Evolutionary conservation across 2,329 filamentous ascomycete species (phyloP).

Genomic region (Dendryphion nanum): DNA sequence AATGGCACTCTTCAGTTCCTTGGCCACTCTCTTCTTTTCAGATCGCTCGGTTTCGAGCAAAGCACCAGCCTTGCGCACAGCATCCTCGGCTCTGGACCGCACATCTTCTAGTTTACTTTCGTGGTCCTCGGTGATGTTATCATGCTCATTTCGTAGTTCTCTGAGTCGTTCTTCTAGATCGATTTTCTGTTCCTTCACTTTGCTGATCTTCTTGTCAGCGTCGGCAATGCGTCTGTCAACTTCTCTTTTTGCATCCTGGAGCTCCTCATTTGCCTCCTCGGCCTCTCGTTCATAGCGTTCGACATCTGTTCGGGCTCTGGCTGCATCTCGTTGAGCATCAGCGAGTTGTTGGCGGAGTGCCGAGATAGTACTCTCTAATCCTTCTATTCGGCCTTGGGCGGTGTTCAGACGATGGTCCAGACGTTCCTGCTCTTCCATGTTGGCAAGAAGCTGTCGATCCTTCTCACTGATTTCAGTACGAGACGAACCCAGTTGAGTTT

Average conservation of each 20-base stretch:
- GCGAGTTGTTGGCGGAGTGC: conserved; percentile 33
- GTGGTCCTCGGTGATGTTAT: conserved; percentile 26
- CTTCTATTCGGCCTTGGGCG: conserved; percentile 28
- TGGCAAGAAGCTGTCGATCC: conserved; percentile 22
- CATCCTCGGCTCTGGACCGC: conserved; percentile 35
- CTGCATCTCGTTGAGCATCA: conserved; percentile 27
- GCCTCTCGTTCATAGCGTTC: conserved; percentile 27
- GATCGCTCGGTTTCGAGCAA: conserved; percentile 33
- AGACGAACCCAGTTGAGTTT: conserved; percentile 21
- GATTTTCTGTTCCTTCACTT: conserved; percentile 23
- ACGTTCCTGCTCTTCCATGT: conserved; percentile 23
- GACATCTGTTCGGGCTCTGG: conserved; percentile 21
- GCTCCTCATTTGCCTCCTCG: conserved; percentile 22
- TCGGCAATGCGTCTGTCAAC: conserved; percentile 27
- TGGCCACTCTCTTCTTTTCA: conserved; percentile 27
- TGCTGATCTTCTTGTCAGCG: conserved; percentile 28
- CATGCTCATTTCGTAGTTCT: conserved; percentile 24
- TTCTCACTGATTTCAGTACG: conserved; percentile 19
- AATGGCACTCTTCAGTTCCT: conserved; percentile 23
- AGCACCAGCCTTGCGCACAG: conserved; percentile 30
- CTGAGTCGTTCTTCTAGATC: conserved; percentile 24
- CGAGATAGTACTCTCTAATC: conserved; percentile 24
- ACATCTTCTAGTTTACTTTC: conserved; percentile 26
- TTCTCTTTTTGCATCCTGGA: conserved; percentile 24
- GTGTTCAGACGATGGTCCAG: conserved; percentile 24